These are phyloP conservation scores for Spergularia bocconei DNA, from an alignment of 148 eudicot species.

Conservation along the genomic window DNA sequence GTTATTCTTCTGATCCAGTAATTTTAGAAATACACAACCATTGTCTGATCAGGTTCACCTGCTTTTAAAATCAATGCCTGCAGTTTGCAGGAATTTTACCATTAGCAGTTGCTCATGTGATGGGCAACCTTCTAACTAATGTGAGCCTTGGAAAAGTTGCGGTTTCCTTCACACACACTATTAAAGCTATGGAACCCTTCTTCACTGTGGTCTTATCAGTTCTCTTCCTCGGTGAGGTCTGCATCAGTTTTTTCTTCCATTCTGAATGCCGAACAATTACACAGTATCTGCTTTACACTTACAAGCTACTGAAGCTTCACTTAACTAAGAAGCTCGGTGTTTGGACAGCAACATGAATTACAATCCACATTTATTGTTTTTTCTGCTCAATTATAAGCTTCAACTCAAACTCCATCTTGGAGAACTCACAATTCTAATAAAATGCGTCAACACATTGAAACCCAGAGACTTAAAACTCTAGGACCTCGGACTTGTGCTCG, in stretches of 20 bases:
- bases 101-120: conserved; percentile 57
- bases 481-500: not conserved
- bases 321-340: too few relatives aligned
- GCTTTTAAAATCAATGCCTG: not conserved
- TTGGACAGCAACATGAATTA: too few relatives aligned
- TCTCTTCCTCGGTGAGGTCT: conserved; percentile 61
- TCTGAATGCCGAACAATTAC: not conserved
- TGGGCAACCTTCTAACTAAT: conserved; percentile 66
- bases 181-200: conserved; percentile 83
- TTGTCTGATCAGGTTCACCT: too few relatives aligned
- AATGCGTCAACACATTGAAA: too few relatives aligned
- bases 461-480: too few relatives aligned
- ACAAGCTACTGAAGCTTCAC: too few relatives aligned
- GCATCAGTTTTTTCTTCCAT: not conserved
- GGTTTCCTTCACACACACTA: conserved; percentile 79
- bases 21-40: not conserved
- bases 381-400: too few relatives aligned
- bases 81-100: conserved; percentile 53
- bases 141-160: conserved; percentile 75
- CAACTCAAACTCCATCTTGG: too few relatives aligned
- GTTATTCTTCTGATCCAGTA: not conserved
- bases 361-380: too few relatives aligned
- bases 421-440: too few relatives aligned
- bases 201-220: conserved; percentile 67
- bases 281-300: too few relatives aligned